Evolutionary conservation across 768 basidiomycete genomes (phyloP), one percentile per base, ranked within the genome.

Genomic region (Lactarius vividus): DNA sequence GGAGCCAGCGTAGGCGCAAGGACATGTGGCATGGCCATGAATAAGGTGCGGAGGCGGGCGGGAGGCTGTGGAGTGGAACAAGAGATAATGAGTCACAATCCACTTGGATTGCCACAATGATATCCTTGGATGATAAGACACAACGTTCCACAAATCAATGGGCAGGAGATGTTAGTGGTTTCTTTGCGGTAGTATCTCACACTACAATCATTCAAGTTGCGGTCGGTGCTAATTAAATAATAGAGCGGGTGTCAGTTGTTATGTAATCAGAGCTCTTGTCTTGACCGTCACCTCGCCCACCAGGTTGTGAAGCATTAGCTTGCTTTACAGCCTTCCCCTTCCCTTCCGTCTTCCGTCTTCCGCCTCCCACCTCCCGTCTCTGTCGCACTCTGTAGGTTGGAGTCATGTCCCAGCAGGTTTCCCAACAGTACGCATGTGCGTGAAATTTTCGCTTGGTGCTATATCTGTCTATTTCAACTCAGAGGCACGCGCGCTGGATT

Each of bases 371-470:
- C 57, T 58, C 33, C 35, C 49, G 62, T 15, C 23, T 26, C 49
- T 52, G 63, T 65, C 63, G 56, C 66, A 56, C 63, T 39, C 49
- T 61, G 26, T 54, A 33, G 56, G 65, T 59, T 15, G 62, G 59
- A 67, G 74, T 76, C 76, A 92, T 92, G 91, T 84, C 88, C 72
- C 86, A 88, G 68, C 84, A 87, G 77, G 79, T 83, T 68, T 86
- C 89, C 70, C 88, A 91, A 81, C 91, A 93, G 81, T 92, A 91
- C 75, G 87, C 91, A 73, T 92, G 92, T 93, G 60, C 80, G 91
- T 84, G 13, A 58, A 15, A 3, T 42, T 57, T 61, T 49, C 10
- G 5, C 31, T 23, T 4, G 6, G 15, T 11, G 8, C 20, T 3
- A 20, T 56, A 40, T 57, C 35, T 61, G 55, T 58, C 39, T 44